Evolutionary conservation across 2,329 filamentous ascomycete genomes (phyloP).

Genomic region (Colletotrichum tofieldiae): DNA sequence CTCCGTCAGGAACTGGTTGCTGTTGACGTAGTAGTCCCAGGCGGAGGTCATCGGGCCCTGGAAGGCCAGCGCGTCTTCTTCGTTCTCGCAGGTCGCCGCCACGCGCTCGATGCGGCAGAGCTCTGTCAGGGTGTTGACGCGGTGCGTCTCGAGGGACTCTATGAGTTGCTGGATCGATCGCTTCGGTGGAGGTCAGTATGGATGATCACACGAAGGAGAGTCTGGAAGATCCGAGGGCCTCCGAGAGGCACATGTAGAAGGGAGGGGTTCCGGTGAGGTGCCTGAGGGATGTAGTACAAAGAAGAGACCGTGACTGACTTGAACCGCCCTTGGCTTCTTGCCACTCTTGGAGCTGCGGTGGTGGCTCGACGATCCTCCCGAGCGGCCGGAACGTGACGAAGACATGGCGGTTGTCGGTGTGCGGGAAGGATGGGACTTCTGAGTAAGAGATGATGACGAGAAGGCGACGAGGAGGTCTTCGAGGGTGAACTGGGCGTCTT

Average conservation of each 20-base stretch:
- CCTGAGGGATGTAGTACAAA: slow-evolving; percentile 46
- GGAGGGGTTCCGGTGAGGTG: neutral
- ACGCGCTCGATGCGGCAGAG: slow-evolving; percentile 80
- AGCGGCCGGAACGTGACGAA: slow-evolving; percentile 49
- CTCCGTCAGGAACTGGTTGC: slow-evolving; percentile 78
- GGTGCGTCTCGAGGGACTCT: slow-evolving; percentile 74
- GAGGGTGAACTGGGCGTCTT: slow-evolving; percentile 9
- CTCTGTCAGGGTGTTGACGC: slow-evolving; percentile 82
- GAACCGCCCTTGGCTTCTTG: slow-evolving; percentile 49
- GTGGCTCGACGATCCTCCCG: slow-evolving; percentile 43
- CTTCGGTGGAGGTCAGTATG: slow-evolving; percentile 44
- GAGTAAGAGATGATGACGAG: neutral
- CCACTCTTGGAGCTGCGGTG: slow-evolving; percentile 46
- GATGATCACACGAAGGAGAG: neutral
- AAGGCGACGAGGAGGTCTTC: slow-evolving; percentile 29
- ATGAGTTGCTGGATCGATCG: slow-evolving; percentile 68
- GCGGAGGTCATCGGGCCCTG: slow-evolving; percentile 78
- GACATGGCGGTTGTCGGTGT: slow-evolving; percentile 47
- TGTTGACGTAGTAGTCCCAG: slow-evolving; percentile 81
- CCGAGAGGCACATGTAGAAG: neutral
- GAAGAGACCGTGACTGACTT: slow-evolving; percentile 51
- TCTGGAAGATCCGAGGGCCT: neutral
- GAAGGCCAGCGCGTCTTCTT: slow-evolving; percentile 72
- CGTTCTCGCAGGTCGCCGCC: slow-evolving; percentile 70
- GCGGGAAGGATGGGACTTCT: slow-evolving; percentile 6